These are phyloP conservation scores for Naganishia sp. DNA, from an alignment of 1,284 basidiomycete genomes.

Conservation along the genomic window DNA sequence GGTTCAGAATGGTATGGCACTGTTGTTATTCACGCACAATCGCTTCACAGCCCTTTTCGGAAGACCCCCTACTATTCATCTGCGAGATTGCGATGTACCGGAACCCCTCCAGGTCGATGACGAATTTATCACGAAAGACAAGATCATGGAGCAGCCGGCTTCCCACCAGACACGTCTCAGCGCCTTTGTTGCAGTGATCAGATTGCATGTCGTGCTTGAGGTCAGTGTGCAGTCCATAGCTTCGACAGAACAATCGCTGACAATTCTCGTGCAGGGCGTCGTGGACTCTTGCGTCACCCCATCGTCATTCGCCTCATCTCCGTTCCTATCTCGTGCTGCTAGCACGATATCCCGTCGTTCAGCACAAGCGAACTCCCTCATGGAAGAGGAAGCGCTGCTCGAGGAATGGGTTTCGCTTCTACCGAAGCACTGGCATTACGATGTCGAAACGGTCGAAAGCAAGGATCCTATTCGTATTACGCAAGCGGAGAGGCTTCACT, in stretches of 20 bases:
- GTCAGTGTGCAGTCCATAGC: slow-evolving; percentile 35
- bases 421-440: slow-evolving; percentile 75
- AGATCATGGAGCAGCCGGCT: slow-evolving; percentile 65
- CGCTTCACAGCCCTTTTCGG: slow-evolving; percentile 77
- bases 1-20: background rate
- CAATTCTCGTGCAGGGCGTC: slow-evolving; percentile 41
- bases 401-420: slow-evolving; percentile 73
- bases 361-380: slow-evolving; percentile 62
- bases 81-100: slow-evolving; percentile 81
- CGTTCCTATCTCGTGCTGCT: slow-evolving; percentile 54
- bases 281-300: slow-evolving; percentile 59
- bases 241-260: background rate
- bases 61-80: slow-evolving; percentile 75
- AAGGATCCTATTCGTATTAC: slow-evolving; percentile 83
- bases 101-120: slow-evolving; percentile 83
- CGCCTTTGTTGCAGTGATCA: slow-evolving; percentile 72
- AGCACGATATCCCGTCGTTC: slow-evolving; percentile 50
- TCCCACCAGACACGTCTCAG: slow-evolving; percentile 72
- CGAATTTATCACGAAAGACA: slow-evolving; percentile 75
- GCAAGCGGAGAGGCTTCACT: slow-evolving; percentile 79
- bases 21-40: slow-evolving; percentile 71
- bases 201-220: slow-evolving; percentile 80
- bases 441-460: slow-evolving; percentile 74
- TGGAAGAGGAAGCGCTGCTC: slow-evolving; percentile 73
- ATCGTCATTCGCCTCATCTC: slow-evolving; percentile 50